These are phyloP conservation scores for Phycomyces nitens DNA, from an alignment of 192 early-diverging fungal species.

Conservation along the genomic window DNA sequence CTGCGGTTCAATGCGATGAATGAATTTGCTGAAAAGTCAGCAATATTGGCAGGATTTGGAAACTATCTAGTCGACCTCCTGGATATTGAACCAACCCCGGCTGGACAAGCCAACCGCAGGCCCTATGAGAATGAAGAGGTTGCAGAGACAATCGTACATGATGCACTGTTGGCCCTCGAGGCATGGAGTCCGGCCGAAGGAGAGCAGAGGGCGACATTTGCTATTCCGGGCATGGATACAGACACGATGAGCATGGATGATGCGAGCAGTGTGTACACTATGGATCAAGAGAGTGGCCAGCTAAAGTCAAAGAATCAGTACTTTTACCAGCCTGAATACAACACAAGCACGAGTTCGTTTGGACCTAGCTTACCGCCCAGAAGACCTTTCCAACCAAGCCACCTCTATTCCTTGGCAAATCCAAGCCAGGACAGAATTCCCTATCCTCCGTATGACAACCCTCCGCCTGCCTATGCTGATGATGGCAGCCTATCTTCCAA, in stretches of 20 bases:
- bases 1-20: conserved; percentile 36
- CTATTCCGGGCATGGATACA: neutral
- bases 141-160: conserved; percentile 27
- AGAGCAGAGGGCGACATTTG: conserved; percentile 32
- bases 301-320: neutral
- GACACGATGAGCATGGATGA: conserved; percentile 15
- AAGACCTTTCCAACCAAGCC: too few species aligned
- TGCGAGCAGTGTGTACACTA: conserved; percentile 21
- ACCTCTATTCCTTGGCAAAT: too few species aligned
- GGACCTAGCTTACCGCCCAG: too few species aligned
- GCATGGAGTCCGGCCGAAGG: conserved; percentile 27
- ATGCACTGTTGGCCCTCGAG: conserved; percentile 32
- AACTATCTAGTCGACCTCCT: conserved; percentile 36
- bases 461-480: neutral
- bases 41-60: conserved; percentile 37
- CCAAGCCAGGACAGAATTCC: too few species aligned
- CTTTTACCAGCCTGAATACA: neutral
- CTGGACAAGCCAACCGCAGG: conserved; percentile 10
- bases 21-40: conserved; percentile 36
- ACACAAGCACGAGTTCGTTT: too few species aligned
- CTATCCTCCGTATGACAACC: neutral
- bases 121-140: conserved; percentile 27
- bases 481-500: neutral
- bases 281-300: neutral
- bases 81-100: conserved; percentile 32